Base-by-base conservation (phyloP, 306 rosid genomes). In the Acacia melanoxylon region DNA sequence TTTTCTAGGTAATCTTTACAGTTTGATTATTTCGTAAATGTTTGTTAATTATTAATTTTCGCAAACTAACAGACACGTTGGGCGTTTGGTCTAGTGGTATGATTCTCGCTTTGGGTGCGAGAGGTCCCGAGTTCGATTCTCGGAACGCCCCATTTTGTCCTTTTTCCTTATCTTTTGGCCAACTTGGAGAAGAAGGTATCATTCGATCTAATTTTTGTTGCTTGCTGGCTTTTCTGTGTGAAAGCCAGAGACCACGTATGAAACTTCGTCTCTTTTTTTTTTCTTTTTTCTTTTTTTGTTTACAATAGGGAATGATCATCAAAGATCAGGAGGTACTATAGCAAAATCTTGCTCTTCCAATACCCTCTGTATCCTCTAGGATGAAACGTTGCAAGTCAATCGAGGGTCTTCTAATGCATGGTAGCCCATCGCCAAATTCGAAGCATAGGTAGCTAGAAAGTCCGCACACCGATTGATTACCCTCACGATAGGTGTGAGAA, bases 71-170 rank as follows among this genome's bases (percentile, higher is more conserved):
- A 0, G 8, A n/a, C 15, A 9, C 17, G 3, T 9, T 1, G 86
- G 89, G 86, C 89, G 79, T 86, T 86, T 86, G 89, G 86, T 86
- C 89, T 86, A 83, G 84, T 83, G 86, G 86, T 83, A 83, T 83
- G 86, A 83, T 83, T 83, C 86, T 83, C 83, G 86, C 86, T 83
- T 83, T 83, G 89, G 89, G 89, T 86, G 89, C 84, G 89, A 86
- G 86, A 83, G 86, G 84, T 86, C 89, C 86, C 77, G 86, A 86
- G 89, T 86, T 86, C 82, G 89, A 86, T 86, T 86, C 86, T 86
- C 86, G 82, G 89, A 86, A 86, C 79, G 89, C 86, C 86, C 88
- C 88, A 0, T 4, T 10, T 9, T n/a, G 12, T 9, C 15, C 4
- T 54, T 20, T 2, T 54, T 20, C 3, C 0, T 4, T 17, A 16